phyloP scores from a whole-genome alignment of 345 rosid genomes.

The Lepidium didymum region DNA sequence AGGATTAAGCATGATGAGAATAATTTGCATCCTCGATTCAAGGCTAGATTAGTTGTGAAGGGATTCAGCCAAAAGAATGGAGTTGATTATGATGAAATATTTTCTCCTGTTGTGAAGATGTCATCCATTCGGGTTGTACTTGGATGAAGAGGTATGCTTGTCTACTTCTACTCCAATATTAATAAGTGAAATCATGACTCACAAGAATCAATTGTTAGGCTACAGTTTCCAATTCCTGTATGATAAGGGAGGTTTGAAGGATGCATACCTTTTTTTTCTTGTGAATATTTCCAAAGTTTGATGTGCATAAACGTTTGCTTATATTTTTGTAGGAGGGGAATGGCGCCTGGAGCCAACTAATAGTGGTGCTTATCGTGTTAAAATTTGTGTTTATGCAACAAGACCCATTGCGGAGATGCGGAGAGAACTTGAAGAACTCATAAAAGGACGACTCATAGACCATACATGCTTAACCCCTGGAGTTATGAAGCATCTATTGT shows the following conservation, averaged over 20 bases:
- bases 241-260: not conserved
- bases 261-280: not conserved
- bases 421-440: slow-evolving; percentile 67
- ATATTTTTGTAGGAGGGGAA: slow-evolving; percentile 35
- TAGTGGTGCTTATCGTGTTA: slow-evolving; percentile 59
- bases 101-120: too few species aligned
- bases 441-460: slow-evolving; percentile 55
- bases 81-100: not conserved
- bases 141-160: slow-evolving; percentile 38
- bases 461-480: slow-evolving; percentile 48
- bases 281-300: not conserved
- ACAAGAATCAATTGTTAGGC: not conserved
- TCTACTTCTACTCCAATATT: not conserved
- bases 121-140: too few species aligned
- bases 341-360: slow-evolving; percentile 39
- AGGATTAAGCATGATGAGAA: not conserved
- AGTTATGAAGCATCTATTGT: slow-evolving; percentile 50
- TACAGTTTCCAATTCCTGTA: not conserved
- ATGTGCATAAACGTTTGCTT: not conserved
- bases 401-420: slow-evolving; percentile 74
- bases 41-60: too few species aligned
- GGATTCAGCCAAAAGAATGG: not conserved
- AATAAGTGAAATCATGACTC: not conserved
- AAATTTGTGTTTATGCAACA: slow-evolving; percentile 66
- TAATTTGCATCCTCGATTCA: not conserved